These are phyloP conservation scores for Nepenthes alata DNA, from an alignment of 179 eudicot species.

Conservation along the genomic window DNA sequence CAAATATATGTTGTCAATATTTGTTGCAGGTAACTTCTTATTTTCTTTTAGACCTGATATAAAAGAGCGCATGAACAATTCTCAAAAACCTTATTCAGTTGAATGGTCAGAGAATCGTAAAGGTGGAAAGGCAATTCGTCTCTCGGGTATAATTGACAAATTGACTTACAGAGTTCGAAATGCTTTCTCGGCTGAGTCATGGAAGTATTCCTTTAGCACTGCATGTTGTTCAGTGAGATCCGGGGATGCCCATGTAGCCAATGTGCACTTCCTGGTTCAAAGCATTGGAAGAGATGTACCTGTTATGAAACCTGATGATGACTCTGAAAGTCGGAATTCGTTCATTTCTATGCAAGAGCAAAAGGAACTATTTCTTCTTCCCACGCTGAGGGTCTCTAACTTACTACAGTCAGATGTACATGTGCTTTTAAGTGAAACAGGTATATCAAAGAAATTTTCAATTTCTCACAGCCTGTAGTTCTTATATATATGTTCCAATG, in stretches of 20 bases:
- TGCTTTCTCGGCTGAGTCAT: constrained; percentile 51
- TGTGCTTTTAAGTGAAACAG: constrained; percentile 65
- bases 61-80: constrained; percentile 17
- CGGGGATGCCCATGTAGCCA: constrained; percentile 34
- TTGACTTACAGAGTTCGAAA: constrained; percentile 69
- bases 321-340: constrained; percentile 32
- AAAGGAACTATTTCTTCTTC: constrained; percentile 85
- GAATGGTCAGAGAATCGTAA: constrained; percentile 79
- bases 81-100: constrained; percentile 28
- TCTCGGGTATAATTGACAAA: constrained; percentile 84
- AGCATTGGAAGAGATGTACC: constrained; percentile 61
- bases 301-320: constrained; percentile 47
- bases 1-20: not conserved
- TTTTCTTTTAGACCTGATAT: constrained; percentile 76
- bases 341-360: constrained; percentile 66
- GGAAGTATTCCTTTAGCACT: constrained; percentile 52
- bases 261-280: constrained; percentile 74
- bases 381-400: constrained; percentile 68
- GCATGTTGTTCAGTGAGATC: constrained; percentile 50
- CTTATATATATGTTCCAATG: constrained; percentile 1
- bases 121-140: constrained; percentile 77
- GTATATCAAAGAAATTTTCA: constrained; percentile 20
- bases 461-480: not conserved
- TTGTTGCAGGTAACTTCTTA: constrained; percentile 68
- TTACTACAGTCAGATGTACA: constrained; percentile 64